Evolutionary conservation across 345 rosid genomes (phyloP).

Genomic region (Ailanthus altissimus): DNA sequence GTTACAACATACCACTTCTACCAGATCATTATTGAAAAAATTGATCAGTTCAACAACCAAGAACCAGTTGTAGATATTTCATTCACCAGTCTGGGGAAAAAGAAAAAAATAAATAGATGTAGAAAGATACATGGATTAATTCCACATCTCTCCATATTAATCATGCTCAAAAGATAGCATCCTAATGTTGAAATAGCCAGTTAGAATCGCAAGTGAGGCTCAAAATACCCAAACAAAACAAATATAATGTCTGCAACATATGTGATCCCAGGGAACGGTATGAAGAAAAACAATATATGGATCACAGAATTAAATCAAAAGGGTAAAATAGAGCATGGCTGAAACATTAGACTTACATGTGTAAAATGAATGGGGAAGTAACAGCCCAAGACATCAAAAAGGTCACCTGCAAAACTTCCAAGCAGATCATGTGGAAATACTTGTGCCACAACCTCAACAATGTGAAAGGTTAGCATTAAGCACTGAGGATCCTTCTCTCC

Average conservation of each 20-base stretch:
- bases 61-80: not conserved
- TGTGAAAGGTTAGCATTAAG: constrained; percentile 72
- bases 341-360: constrained; percentile 62
- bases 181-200: not conserved
- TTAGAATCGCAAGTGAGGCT: not conserved
- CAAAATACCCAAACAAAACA: not conserved
- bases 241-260: not conserved
- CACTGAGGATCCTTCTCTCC: constrained; percentile 94
- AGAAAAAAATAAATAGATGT: not conserved
- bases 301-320: constrained; percentile 6
- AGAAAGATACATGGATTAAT: not conserved
- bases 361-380: constrained; percentile 95
- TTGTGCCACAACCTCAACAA: constrained; percentile 60
- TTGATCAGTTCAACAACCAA: constrained; percentile 4
- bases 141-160: not conserved
- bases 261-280: constrained; percentile 4
- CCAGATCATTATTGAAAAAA: not conserved
- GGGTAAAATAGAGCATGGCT: not conserved
- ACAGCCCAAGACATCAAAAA: constrained; percentile 66
- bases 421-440: constrained; percentile 74
- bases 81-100: not conserved
- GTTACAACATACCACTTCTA: not conserved
- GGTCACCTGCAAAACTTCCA: constrained; percentile 50
- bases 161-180: not conserved
- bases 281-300: not conserved